Conservation (phyloP, 2,329 filamentous ascomycete genomes). For the Colletotrichum zoysiae region DNA sequence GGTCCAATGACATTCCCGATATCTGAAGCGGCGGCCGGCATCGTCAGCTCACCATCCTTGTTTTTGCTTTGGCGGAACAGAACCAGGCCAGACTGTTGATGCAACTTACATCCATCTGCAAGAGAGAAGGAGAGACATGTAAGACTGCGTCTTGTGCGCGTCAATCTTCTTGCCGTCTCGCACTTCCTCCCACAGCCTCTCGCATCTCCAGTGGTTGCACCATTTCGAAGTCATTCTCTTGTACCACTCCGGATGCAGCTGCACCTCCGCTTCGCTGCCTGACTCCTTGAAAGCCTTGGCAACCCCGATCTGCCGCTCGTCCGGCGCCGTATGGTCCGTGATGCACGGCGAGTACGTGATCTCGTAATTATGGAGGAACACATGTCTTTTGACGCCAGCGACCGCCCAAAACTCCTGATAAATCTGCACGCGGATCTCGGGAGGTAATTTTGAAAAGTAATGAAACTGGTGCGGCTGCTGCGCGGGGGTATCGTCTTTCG, state of each 20-base stretch:
- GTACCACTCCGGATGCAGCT: slow-evolving; percentile 38
- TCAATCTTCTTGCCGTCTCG: slow-evolving; percentile 12
- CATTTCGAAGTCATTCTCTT: slow-evolving; percentile 38
- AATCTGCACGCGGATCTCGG: slow-evolving; percentile 40
- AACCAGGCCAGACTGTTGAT: too few relatives aligned
- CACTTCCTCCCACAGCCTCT: slow-evolving; percentile 35
- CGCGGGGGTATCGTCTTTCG: not conserved
- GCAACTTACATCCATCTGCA: slow-evolving; percentile 38
- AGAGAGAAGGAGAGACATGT: slow-evolving; percentile 36
- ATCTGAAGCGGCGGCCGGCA: slow-evolving; percentile 14
- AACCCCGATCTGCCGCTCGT: slow-evolving; percentile 36
- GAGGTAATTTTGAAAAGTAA: slow-evolving; percentile 33
- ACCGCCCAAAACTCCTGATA: slow-evolving; percentile 32
- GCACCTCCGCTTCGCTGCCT: slow-evolving; percentile 7
- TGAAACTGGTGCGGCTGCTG: slow-evolving; percentile 24
- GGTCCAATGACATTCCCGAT: slow-evolving; percentile 28
- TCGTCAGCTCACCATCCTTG: not conserved
- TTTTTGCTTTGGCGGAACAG: not conserved
- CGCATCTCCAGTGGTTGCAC: slow-evolving; percentile 44
- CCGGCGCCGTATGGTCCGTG: slow-evolving; percentile 35
- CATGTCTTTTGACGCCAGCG: slow-evolving; percentile 32
- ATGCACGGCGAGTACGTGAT: slow-evolving; percentile 32
- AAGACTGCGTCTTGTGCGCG: slow-evolving; percentile 17
- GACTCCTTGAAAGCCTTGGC: slow-evolving; percentile 19
- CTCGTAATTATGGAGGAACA: slow-evolving; percentile 15